Evolutionary conservation across 306 rosid genomes (phyloP), one percentile per base, ranked within the genome.

Genomic region (Myrica gale): DNA sequence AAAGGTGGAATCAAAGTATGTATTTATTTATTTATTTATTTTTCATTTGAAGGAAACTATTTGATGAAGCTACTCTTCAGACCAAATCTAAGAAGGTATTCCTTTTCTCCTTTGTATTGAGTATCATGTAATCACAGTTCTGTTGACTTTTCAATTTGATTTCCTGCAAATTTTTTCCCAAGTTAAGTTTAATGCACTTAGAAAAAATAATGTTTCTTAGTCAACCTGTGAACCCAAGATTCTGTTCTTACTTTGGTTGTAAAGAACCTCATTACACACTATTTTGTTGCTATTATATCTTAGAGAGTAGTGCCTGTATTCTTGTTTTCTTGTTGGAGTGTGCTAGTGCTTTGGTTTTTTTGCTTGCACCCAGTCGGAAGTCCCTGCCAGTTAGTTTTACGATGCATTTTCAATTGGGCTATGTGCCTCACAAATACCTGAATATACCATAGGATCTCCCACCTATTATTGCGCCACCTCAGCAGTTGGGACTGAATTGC

Each of bases 71-170:
- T 61, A 69, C 73, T 70, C 81, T 76, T 32, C 80, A 71, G 79
- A 75, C 87, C 60, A 85, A 79, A 84, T 80, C 78, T 23, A 76
- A 85, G 76, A 87, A 90, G 97, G 99, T 95, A 89, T 68, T 17
- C 5, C 7, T 72, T 54, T 74, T 65, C 20, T 70, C 23, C 20
- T 62, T 57, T 66, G 32, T 39, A 9, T 53, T 47, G 12, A 66
- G 51, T 71, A 68, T 73, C 45, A 48, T 60, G 32, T 68, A 20
- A 68, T 71, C 54, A 66, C 0, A n/a, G 17, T 63, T 7, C 1
- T 65, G 46, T 17, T 43, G 6, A 60, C 19, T 16, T 56, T 2
- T 9, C 15, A 39, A 45, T 21, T n/a, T 55, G 21, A 67, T 67
- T 43, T 76, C 37, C 26, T 16, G 4, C 20, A 16, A 53, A 62